These are phyloP conservation scores for Umbelopsis sp. DNA, from an alignment of 192 early-diverging fungal species.

Conservation along the genomic window DNA sequence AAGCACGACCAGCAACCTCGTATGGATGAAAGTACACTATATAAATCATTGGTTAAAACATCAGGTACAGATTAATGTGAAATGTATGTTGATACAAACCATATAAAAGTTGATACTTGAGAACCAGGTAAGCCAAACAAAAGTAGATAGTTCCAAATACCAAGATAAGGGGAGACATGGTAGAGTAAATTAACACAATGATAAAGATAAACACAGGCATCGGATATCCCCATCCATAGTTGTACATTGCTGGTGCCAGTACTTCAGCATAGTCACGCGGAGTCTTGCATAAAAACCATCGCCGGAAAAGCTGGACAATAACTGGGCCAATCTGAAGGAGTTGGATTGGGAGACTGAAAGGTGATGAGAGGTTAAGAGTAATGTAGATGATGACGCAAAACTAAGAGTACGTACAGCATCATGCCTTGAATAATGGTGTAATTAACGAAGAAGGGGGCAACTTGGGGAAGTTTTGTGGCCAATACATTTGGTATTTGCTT, in stretches of 20 bases:
- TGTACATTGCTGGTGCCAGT: conserved; percentile 67
- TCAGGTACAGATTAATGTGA: neutral
- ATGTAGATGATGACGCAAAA: conserved; percentile 47
- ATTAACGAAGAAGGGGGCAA: conserved; percentile 80
- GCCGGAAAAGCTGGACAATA: conserved; percentile 52
- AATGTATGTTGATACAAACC: conserved; percentile 28
- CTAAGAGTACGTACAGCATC: conserved; percentile 38
- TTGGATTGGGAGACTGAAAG: conserved; percentile 62
- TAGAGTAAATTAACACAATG: conserved; percentile 76
- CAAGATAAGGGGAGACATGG: conserved; percentile 73
- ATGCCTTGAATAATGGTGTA: conserved; percentile 75
- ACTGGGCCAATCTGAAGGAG: conserved; percentile 69
- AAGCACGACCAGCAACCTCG: conserved; percentile 67
- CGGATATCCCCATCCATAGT: conserved; percentile 72
- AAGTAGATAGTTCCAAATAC: conserved; percentile 71
- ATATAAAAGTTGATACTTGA: conserved; percentile 79
- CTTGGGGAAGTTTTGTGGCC: conserved; percentile 66
- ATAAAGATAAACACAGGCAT: conserved; percentile 72
- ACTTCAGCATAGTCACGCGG: conserved; percentile 80
- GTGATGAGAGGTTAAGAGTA: conserved; percentile 41
- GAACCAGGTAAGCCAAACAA: conserved; percentile 62
- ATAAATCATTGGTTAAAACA: neutral
- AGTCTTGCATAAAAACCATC: conserved; percentile 67
- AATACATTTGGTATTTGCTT: conserved; percentile 61
- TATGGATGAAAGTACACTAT: conserved; percentile 76